Conservation (phyloP, 257 asterid genomes). For the Przewalskia tangutica region DNA sequence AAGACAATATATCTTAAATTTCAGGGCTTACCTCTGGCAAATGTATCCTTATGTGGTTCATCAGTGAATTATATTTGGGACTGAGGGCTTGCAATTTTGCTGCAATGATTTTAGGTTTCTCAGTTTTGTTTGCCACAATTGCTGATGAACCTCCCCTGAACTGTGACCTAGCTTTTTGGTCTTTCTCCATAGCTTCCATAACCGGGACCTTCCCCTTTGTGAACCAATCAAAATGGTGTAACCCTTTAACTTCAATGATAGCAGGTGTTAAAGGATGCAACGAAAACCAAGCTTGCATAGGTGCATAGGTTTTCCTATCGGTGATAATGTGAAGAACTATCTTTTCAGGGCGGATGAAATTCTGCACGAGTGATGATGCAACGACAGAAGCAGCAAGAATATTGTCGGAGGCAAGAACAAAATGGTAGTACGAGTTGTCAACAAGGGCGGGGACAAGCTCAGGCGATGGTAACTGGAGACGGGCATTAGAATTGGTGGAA, state of each 20-base stretch:
- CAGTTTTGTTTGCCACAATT: slow-evolving; percentile 73
- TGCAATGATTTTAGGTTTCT: slow-evolving; percentile 67
- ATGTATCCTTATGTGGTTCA: slow-evolving; percentile 92
- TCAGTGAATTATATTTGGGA: slow-evolving; percentile 80
- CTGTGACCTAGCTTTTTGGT: slow-evolving; percentile 63
- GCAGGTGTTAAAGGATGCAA: slow-evolving; percentile 71
- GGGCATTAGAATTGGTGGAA: slow-evolving; percentile 71
- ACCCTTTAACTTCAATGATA: slow-evolving; percentile 70
- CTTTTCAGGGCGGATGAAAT: slow-evolving; percentile 55
- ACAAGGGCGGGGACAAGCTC: slow-evolving; percentile 80
- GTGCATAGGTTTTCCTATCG: slow-evolving; percentile 73
- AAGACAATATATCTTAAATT: background rate
- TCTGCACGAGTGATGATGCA: slow-evolving; percentile 70
- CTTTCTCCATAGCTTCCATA: slow-evolving; percentile 96
- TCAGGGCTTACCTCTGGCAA: slow-evolving; percentile 69
- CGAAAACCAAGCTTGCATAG: slow-evolving; percentile 99
- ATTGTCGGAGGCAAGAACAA: slow-evolving; percentile 90
- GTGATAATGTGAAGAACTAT: slow-evolving; percentile 77
- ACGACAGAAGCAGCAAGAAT: slow-evolving; percentile 88
- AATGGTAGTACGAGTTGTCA: slow-evolving; percentile 76
- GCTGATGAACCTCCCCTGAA: slow-evolving; percentile 93
- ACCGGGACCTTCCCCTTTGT: slow-evolving; percentile 88
- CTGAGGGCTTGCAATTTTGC: slow-evolving; percentile 94
- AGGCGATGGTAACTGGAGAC: slow-evolving; percentile 86
- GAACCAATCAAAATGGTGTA: slow-evolving; percentile 95